Conservation (phyloP, 257 asterid species). For the Gynochthodes officinalis region DNA sequence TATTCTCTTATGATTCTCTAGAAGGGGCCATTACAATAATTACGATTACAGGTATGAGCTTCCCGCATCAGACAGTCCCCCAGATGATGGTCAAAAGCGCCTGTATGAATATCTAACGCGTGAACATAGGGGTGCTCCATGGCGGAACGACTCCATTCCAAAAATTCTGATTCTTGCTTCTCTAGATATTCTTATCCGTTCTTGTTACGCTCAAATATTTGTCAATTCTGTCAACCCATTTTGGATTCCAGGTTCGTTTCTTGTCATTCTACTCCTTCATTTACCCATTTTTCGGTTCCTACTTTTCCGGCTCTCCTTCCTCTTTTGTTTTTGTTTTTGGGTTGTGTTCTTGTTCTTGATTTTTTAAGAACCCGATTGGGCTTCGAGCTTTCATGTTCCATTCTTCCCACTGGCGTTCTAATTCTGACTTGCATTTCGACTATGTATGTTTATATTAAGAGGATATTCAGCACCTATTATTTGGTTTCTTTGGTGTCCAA, state of each 20-base stretch:
- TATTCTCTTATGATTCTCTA: too few relatives aligned
- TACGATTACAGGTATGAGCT: background rate
- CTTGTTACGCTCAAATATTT: background rate
- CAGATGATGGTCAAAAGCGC: too few relatives aligned
- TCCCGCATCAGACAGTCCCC: too few relatives aligned
- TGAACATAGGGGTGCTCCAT: background rate
- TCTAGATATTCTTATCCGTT: background rate
- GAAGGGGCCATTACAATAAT: too few relatives aligned
- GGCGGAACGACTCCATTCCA: background rate
- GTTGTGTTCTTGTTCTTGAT: background rate
- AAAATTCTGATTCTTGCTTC: background rate
- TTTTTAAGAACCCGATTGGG: background rate
- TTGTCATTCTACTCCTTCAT: too few relatives aligned
- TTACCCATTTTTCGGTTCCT: background rate
- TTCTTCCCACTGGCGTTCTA: background rate
- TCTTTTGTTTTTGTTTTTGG: background rate
- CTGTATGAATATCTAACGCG: too few relatives aligned
- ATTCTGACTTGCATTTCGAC: background rate
- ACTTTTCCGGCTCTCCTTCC: background rate
- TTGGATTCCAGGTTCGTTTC: conserved; percentile 17
- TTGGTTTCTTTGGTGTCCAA: too few relatives aligned
- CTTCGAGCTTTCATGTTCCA: background rate
- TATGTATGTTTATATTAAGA: too few relatives aligned
- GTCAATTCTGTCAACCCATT: conserved; percentile 1
- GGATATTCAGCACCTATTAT: too few relatives aligned